Base-by-base conservation (phyloP, 2,329 filamentous ascomycete species). In the Monilinia vaccinii-corymbosi region DNA sequence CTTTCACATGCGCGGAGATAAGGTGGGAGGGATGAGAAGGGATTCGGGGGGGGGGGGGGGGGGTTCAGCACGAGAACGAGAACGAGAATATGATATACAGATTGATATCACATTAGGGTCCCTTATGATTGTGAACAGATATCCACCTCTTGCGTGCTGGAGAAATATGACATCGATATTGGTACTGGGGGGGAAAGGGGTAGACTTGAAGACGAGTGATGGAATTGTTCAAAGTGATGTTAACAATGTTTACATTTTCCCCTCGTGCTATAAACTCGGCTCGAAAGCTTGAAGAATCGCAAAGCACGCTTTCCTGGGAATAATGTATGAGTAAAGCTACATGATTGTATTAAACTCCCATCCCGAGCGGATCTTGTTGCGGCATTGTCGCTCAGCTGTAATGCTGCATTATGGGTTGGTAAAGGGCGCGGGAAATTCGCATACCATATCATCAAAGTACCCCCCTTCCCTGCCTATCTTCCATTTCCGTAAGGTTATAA, bases 401-500 rank as follows among this genome's bases (percentile, higher is more conserved):
- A n/a, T 25, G 38, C 9, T 40, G 21, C 23, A 28, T 28, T 8
- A 51, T n/a, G n/a, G n/a, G n/a, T n/a, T n/a, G n/a, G n/a, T n/a
- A n/a, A n/a, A n/a, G n/a, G n/a, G n/a, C n/a, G n/a, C n/a, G n/a
- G n/a, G n/a, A n/a, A n/a, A n/a, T n/a, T n/a, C n/a, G n/a, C n/a
- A n/a, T n/a, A n/a, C n/a, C n/a, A n/a, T n/a, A n/a, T n/a, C 23
- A 13, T 56, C 52, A 34, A 25, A 58, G 36, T 13, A 52, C 32
- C 21, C 56, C 16, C 23, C 18, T 46, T 9, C 55, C 58, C 6
- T 44, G 36, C 32, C 40, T 46, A 53, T 32, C 46, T 40, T 36
- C 50, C 56, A 67, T 69, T 16, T 65, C 63, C 2, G 68, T 69
- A 57, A 76, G 69, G 60, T 76, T 73, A 69, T 82, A 78, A 61